Percentiles rank a stretch among this genome's conserved stretches.
Conservation (phyloP, 2,329 filamentous ascomycete species). For the Dactylellina haptotyla region DNA sequence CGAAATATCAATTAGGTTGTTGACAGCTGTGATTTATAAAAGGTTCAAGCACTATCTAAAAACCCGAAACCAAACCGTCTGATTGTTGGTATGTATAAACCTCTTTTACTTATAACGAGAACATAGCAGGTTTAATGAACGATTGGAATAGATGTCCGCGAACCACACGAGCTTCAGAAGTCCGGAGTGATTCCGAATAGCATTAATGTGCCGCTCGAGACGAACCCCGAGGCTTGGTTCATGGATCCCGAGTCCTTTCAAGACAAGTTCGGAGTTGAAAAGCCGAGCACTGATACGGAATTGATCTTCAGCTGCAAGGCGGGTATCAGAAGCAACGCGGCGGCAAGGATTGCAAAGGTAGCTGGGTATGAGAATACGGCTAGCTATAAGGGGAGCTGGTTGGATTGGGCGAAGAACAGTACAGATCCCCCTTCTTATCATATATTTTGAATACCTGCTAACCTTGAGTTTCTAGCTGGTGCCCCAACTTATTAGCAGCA, state of each 20-base stretch:
- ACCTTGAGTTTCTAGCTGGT: slow-evolving; percentile 23
- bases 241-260: slow-evolving; percentile 68
- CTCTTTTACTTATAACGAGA: background rate
- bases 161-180: slow-evolving; percentile 72
- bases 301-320: slow-evolving; percentile 94
- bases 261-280: slow-evolving; percentile 73
- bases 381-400: slow-evolving; percentile 67
- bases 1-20: background rate
- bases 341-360: slow-evolving; percentile 78
- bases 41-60: slow-evolving; percentile 34
- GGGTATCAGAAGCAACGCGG: slow-evolving; percentile 81
- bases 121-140: slow-evolving; percentile 62
- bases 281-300: slow-evolving; percentile 68
- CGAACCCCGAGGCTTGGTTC: slow-evolving; percentile 81
- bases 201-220: slow-evolving; percentile 82
- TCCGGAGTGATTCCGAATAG: slow-evolving; percentile 81
- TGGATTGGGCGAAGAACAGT: slow-evolving; percentile 78
- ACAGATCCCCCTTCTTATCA: background rate
- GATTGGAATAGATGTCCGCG: slow-evolving; percentile 73
- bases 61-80: slow-evolving; percentile 25
- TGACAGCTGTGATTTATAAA: background rate
- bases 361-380: slow-evolving; percentile 75
- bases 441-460: background rate
- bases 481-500: slow-evolving; percentile 41
- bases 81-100: slow-evolving; percentile 26